phyloP scores from a whole-genome alignment of 495 filamentous ascomycete species.

The Aspergillus carlsbadensis region DNA sequence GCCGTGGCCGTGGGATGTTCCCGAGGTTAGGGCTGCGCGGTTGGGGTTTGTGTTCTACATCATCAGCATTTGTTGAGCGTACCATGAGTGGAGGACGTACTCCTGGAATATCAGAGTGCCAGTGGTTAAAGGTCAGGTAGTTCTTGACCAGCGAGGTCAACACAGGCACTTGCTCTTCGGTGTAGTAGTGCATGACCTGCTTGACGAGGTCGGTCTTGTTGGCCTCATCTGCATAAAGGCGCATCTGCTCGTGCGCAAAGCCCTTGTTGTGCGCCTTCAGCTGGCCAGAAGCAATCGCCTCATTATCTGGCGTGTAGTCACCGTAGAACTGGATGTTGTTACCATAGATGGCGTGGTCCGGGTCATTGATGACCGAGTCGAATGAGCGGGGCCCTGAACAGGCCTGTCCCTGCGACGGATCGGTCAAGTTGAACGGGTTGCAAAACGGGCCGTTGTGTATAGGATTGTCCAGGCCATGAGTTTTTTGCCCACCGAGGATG shows the following conservation, averaged over 20 bases:
- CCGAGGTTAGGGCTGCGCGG: slow-evolving; percentile 45
- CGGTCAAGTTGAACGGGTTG: slow-evolving; percentile 42
- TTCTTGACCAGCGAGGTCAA: slow-evolving; percentile 48
- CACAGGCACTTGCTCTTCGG: slow-evolving; percentile 47
- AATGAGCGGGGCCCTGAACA: slow-evolving; percentile 43
- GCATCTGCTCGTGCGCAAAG: slow-evolving; percentile 50
- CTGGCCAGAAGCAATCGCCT: slow-evolving; percentile 32
- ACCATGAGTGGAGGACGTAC: slow-evolving; percentile 23
- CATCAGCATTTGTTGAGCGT: not conserved
- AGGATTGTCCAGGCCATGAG: slow-evolving; percentile 40
- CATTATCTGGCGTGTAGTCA: slow-evolving; percentile 41
- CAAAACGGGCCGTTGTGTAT: slow-evolving; percentile 46
- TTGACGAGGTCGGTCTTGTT: slow-evolving; percentile 36
- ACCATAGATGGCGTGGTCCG: slow-evolving; percentile 49
- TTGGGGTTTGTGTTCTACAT: slow-evolving; percentile 49
- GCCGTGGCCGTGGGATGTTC: slow-evolving; percentile 48
- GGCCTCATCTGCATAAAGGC: slow-evolving; percentile 29
- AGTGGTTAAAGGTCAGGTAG: slow-evolving; percentile 52
- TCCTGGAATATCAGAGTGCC: slow-evolving; percentile 50
- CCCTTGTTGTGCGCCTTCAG: slow-evolving; percentile 37
- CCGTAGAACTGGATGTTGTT: slow-evolving; percentile 54
- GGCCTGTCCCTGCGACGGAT: slow-evolving; percentile 33
- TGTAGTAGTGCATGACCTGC: slow-evolving; percentile 54
- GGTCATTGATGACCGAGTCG: slow-evolving; percentile 48
- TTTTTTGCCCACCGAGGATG: slow-evolving; percentile 40